Evolutionary conservation across 129 eudicot species (phyloP).

Genomic region (Chrysanthemum seticuspe): DNA sequence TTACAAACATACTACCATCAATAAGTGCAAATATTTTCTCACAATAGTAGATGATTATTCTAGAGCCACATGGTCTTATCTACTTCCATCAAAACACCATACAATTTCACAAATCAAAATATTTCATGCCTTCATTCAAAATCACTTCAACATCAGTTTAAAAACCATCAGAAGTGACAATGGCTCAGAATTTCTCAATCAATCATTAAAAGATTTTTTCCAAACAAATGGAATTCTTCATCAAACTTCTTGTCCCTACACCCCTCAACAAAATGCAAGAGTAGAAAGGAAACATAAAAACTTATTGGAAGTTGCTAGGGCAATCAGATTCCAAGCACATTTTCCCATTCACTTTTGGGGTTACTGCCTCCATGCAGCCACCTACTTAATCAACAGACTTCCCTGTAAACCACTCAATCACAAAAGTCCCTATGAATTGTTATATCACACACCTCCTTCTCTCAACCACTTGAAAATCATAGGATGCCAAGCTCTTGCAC

Average conservation of each 20-base stretch:
- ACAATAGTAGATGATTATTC: not conserved
- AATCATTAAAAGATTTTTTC: not conserved
- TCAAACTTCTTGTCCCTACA: not conserved
- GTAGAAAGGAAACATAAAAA: not conserved
- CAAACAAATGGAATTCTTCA: not conserved
- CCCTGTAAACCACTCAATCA: not conserved
- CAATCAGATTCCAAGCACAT: not conserved
- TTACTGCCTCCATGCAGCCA: not conserved
- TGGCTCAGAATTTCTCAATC: not conserved
- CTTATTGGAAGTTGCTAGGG: not conserved
- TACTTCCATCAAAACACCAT: too few relatives aligned
- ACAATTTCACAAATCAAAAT: too few relatives aligned
- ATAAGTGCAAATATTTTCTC: not conserved
- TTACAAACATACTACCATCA: not conserved
- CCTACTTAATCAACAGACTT: not conserved
- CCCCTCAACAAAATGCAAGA: not conserved
- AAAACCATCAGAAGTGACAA: not conserved
- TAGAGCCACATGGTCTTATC: too few relatives aligned
- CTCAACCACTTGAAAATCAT: too few relatives aligned
- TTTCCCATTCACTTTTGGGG: not conserved
- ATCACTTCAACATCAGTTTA: not conserved
- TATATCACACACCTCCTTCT: not conserved
- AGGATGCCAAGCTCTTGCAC: too few relatives aligned
- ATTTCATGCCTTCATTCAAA: too few relatives aligned
- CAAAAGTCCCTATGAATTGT: not conserved